Conservation (phyloP, 495 filamentous ascomycete species). For the Penicillium waksmanii region DNA sequence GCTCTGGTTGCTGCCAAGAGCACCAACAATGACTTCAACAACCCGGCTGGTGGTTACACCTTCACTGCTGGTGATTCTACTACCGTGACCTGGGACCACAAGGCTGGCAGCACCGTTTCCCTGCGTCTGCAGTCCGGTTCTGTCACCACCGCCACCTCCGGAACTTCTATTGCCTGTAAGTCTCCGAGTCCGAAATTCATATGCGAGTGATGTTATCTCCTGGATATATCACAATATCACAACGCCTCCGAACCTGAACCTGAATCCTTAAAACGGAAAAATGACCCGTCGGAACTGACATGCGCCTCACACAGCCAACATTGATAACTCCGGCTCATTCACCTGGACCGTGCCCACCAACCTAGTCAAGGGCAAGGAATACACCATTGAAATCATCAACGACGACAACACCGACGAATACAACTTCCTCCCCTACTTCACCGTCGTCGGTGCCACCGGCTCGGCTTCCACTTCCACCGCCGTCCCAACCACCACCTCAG, state of each 20-base stretch:
- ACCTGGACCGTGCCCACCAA: slow-evolving; percentile 55
- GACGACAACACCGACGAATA: slow-evolving; percentile 44
- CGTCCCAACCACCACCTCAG: slow-evolving; percentile 13
- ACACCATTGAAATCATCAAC: slow-evolving; percentile 62
- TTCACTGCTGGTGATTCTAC: slow-evolving; percentile 55
- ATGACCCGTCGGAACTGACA: slow-evolving; percentile 17
- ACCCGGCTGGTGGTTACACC: slow-evolving; percentile 46
- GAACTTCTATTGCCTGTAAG: slow-evolving; percentile 58
- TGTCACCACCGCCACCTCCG: slow-evolving; percentile 44
- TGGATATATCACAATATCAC: neutral
- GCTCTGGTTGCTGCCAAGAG: slow-evolving; percentile 38
- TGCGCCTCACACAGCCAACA: slow-evolving; percentile 40
- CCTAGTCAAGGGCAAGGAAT: slow-evolving; percentile 51
- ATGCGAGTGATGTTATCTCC: neutral
- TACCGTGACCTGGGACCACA: slow-evolving; percentile 59
- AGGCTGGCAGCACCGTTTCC: slow-evolving; percentile 55
- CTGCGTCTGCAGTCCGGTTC: slow-evolving; percentile 57
- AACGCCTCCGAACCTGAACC: too few relatives aligned
- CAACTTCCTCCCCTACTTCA: slow-evolving; percentile 66
- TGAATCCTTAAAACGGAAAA: neutral
- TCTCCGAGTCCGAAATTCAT: slow-evolving; percentile 7
- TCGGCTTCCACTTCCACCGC: slow-evolving; percentile 32
- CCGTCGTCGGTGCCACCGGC: slow-evolving; percentile 53
- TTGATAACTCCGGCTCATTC: slow-evolving; percentile 61
- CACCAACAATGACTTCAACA: slow-evolving; percentile 58